phyloP scores from a whole-genome alignment of 2,329 filamentous ascomycete species.

The Albophoma yamanashiensis region DNA sequence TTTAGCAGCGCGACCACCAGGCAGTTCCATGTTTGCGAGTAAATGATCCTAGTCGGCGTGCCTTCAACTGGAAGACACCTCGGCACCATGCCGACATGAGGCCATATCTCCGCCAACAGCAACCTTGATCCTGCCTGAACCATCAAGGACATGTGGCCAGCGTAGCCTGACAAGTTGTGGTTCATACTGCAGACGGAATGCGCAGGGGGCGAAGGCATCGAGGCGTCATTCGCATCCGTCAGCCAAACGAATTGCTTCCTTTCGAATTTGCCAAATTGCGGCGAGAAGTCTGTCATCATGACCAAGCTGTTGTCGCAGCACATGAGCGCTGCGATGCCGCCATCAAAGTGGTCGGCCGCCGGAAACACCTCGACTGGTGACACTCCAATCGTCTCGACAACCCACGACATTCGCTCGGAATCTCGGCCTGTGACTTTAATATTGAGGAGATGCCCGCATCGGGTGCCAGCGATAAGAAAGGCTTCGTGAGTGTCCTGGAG shows the following conservation, averaged over 20 bases:
- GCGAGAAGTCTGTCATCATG: constrained; percentile 28
- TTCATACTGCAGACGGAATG: constrained; percentile 34
- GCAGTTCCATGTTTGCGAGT: constrained; percentile 40
- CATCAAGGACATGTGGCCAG: constrained; percentile 31
- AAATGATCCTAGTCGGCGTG: constrained; percentile 41
- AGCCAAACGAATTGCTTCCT: constrained; percentile 38
- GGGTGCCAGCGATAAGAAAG: constrained; percentile 34
- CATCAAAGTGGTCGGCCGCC: constrained; percentile 11
- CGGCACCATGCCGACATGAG: constrained; percentile 33
- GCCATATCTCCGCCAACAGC: constrained; percentile 41
- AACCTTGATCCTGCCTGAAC: constrained; percentile 39
- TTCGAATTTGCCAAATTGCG: constrained; percentile 18
- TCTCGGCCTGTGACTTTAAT: constrained; percentile 15
- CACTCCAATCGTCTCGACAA: constrained; percentile 22
- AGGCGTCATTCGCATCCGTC: constrained; percentile 36
- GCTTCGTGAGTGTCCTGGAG: constrained; percentile 14
- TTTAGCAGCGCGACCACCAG: constrained; percentile 40
- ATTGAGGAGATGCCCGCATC: constrained; percentile 39
- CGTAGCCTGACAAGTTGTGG: constrained; percentile 24
- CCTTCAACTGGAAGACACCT: constrained; percentile 36
- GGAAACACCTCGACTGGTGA: constrained; percentile 24
- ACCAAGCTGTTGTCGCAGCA: constrained; percentile 38
- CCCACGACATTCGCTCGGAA: constrained; percentile 14
- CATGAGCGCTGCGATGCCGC: constrained; percentile 24
- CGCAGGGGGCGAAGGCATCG: constrained; percentile 34